Evolutionary conservation across 2,329 filamentous ascomycete genomes (phyloP).

Genomic region (Westerdykella aurantiaca): DNA sequence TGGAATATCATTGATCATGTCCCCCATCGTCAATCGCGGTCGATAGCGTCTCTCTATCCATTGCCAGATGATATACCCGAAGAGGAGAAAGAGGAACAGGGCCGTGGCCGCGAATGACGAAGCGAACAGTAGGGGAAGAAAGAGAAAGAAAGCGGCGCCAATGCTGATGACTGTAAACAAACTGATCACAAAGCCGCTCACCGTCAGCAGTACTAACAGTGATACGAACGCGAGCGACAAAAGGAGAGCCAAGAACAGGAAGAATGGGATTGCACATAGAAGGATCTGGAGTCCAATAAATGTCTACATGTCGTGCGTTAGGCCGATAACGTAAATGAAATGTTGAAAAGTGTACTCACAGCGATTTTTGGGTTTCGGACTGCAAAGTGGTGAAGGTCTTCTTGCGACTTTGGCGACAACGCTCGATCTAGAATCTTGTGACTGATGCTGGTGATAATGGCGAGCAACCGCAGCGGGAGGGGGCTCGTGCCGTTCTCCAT

Average conservation of each 20-base stretch:
- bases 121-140: constrained; percentile 56
- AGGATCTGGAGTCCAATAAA: constrained; percentile 62
- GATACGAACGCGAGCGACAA: no score
- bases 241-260: constrained; percentile 68
- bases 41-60: constrained; percentile 57
- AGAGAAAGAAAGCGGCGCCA: constrained; percentile 62
- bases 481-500: no score
- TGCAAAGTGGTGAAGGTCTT: constrained; percentile 52
- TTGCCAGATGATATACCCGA: constrained; percentile 54
- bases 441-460: no score
- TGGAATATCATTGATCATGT: no score
- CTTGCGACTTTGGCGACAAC: constrained; percentile 41
- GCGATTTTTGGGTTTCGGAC: constrained; percentile 62
- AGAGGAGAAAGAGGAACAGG: constrained; percentile 51
- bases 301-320: constrained; percentile 37
- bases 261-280: constrained; percentile 60
- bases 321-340: neutral
- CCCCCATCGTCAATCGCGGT: no score
- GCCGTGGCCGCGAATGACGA: constrained; percentile 58
- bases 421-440: no score
- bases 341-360: constrained; percentile 43
- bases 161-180: constrained; percentile 55
- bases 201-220: no score
- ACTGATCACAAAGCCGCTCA: no score
- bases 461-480: no score